These are phyloP conservation scores for Dioscorea dumetorum DNA, from an alignment of 106 monocot genomes.

Conservation along the genomic window DNA sequence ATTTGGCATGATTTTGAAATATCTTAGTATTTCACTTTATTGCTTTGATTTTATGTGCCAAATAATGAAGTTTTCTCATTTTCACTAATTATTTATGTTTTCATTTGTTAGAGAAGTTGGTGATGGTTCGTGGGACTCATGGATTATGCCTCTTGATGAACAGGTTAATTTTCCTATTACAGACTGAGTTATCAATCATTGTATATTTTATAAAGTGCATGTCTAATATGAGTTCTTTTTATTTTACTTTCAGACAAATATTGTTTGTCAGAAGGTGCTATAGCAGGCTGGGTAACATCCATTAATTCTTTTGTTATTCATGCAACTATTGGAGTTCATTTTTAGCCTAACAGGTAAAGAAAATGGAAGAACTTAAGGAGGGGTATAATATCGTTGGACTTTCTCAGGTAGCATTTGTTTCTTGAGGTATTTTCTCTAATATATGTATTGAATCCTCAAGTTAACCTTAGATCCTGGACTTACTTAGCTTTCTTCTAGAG, in stretches of 20 bases:
- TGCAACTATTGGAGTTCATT: neutral
- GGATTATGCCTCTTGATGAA: slow-evolving; percentile 32
- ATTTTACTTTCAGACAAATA: slow-evolving; percentile 16
- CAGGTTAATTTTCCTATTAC: slow-evolving; percentile 19
- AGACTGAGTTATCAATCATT: too few species aligned
- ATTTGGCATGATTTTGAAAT: neutral
- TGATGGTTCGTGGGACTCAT: slow-evolving; percentile 38
- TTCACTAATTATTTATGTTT: neutral
- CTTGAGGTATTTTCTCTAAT: too few species aligned
- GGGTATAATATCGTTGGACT: slow-evolving; percentile 47
- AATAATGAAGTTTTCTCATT: too few species aligned
- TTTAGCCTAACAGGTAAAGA: slow-evolving; percentile 22
- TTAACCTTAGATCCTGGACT: too few species aligned
- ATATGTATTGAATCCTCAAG: too few species aligned
- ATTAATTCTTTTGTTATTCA: neutral
- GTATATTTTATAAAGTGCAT: neutral
- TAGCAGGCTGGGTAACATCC: neutral
- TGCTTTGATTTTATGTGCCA: too few species aligned
- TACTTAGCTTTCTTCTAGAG: too few species aligned
- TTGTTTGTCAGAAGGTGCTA: slow-evolving; percentile 33
- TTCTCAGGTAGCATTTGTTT: slow-evolving; percentile 27
- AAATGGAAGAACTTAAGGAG: slow-evolving; percentile 33
- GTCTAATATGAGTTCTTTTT: neutral
- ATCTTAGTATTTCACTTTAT: neutral
- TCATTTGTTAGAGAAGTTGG: slow-evolving; percentile 28